A percentile compares a stretch with the other conserved stretches of the same genome.
Conservation (phyloP, 768 basidiomycete species). For the Podaxis pistillaris region DNA sequence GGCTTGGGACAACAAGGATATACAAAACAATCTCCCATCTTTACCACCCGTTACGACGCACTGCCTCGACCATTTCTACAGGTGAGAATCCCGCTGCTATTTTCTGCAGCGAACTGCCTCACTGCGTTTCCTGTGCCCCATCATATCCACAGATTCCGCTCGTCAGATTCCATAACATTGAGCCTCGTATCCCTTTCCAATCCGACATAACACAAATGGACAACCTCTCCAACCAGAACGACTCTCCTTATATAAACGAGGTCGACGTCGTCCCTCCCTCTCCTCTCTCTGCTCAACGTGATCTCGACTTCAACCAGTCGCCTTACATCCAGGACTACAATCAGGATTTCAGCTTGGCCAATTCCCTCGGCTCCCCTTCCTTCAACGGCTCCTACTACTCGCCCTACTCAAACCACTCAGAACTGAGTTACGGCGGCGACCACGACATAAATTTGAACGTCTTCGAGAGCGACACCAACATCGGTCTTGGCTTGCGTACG, state of each 20-base stretch:
- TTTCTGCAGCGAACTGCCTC: slow-evolving; percentile 10
- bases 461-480: slow-evolving; percentile 43
- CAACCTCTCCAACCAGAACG: slow-evolving; percentile 16
- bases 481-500: slow-evolving; percentile 29
- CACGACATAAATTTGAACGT: slow-evolving; percentile 43
- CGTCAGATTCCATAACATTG: slow-evolving; percentile 5
- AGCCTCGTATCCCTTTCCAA: slow-evolving; percentile 2
- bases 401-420: slow-evolving; percentile 66
- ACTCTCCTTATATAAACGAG: slow-evolving; percentile 27
- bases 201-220: slow-evolving; percentile 19
- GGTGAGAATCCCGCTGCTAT: background rate
- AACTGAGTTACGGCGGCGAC: slow-evolving; percentile 57
- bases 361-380: slow-evolving; percentile 22
- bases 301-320: slow-evolving; percentile 22
- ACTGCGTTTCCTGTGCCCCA: slow-evolving; percentile 9
- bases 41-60: slow-evolving; percentile 5
- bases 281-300: slow-evolving; percentile 17
- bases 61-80: slow-evolving; percentile 5
- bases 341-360: slow-evolving; percentile 16
- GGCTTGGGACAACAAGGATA: slow-evolving; percentile 6
- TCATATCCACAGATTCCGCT: background rate
- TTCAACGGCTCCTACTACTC: slow-evolving; percentile 59
- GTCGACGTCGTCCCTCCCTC: slow-evolving; percentile 24
- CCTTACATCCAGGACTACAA: slow-evolving; percentile 19
- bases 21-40: slow-evolving; percentile 13